Evolutionary conservation across 148 eudicot genomes (phyloP), one percentile per base, ranked within the genome.

Genomic region (Silene uniflora): DNA sequence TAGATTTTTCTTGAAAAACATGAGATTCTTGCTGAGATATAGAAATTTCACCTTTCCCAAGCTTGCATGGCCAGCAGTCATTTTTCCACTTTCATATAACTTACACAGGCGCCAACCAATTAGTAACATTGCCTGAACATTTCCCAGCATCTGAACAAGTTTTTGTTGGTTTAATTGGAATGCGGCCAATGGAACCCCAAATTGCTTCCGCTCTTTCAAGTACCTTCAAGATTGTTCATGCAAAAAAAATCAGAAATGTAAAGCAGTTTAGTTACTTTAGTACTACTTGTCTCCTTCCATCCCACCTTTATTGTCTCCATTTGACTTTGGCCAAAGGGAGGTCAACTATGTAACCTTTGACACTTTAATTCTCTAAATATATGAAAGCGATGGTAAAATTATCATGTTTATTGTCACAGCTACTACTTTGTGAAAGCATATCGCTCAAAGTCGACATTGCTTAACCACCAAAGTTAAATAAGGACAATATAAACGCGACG

Each of bases 101-200:
- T 93, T 91, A 78, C 98, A 93, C 67, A 93, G 88, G 55, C 96
- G 98, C 98, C 96, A 91, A 65, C 98, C 98, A 44, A 93, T 62
- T 77, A 93, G 92, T 67, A 89, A 27, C 93, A 93, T 93, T 32
- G 91, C 93, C 83, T 93, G 98, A 73, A 93, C 75, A 80, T 93
- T 93, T 17, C 93, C 89, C 83, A 93, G 78, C 92, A 93, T 93
- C 67, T 86, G 86, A 27, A 91, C 98, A 71, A 93, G 83, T 79
- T 93, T 93, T 83, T 93, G 96, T 81, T 93, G 98, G 86, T 86
- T 91, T 75, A 93, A 29, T 78, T 93, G 98, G 80, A 93, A 91
- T 81, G 98, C 93, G 44, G 96, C 98, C 87, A 93, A 83, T 71
- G 98, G 96, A 35, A 86, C 93, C 47, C 98, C 93, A 81, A 93